Evolutionary conservation across 2,329 filamentous ascomycete species (phyloP), one percentile per base, ranked within the genome.

Genomic region (Fusarium coicis): DNA sequence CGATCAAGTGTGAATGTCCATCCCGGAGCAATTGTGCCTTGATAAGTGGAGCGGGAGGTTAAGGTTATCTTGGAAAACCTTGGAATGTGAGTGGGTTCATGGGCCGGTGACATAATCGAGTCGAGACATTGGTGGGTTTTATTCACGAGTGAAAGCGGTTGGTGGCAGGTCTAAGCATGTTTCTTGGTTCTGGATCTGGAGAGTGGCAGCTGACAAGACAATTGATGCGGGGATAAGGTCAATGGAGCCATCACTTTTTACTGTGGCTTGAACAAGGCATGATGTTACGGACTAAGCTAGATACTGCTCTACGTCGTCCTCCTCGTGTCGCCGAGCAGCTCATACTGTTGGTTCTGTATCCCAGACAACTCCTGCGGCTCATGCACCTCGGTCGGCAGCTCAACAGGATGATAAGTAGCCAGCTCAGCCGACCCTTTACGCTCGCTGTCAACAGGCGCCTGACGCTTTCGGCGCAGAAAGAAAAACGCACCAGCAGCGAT

Each of bases 1-100:
- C 57, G 21, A 64, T 39, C 39, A 9, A 63, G 28, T 40, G 19
- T 36, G 26, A 34, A 15, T 36, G 34, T 7, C 15, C 34, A 42
- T 32, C n/a, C 37, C 58, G 66, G 66, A 69, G 66, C 66, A 69
- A 42, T 64, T n/a, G 65, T 64, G 21, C 66, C 65, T 69, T 36
- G 50, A 63, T 52, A 53, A 69, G 58, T 44, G 65, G 66, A 28
- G 37, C 37, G 28, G 14, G 49, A 36, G 36, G 43, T 68, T 53
- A 69, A 69, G 66, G 57, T 69, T 69, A 42, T 53, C 40, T 53
- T 34, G 18, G 26, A 43, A 62, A 67, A 54, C 34, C 47, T 23
- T 44, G 54, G 55, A 55, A 60, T 49, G 30, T 23, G 32, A 61
- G 44, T 30, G 42, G 32, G 18, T 36, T 30, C 28, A 65, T 34